Conservation (phyloP, 139 green algal species). For the Tetratostichococcus sp. region DNA sequence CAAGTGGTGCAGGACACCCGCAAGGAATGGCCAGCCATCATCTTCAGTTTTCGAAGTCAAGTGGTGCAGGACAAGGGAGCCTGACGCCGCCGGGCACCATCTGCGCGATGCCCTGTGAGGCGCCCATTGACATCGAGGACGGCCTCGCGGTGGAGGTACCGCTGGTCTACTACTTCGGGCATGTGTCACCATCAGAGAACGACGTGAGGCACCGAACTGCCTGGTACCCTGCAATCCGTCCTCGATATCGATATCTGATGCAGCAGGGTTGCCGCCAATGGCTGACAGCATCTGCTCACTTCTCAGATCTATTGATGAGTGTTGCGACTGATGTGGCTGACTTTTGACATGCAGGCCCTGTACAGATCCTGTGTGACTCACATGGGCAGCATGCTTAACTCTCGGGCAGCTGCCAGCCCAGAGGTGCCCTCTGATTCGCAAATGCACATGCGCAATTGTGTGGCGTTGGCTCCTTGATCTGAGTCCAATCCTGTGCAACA, state of each 20-base stretch:
- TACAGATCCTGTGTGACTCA: slow-evolving; percentile 74
- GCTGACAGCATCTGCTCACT: no score
- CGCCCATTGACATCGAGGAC: slow-evolving; percentile 69
- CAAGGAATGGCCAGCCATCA: no score
- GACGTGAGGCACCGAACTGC: not conserved
- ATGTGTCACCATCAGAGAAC: slow-evolving; percentile 66
- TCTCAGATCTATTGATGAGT: not conserved
- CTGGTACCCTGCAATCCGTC: no score
- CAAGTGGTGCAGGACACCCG: no score
- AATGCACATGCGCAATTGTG: no score
- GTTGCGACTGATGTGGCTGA: not conserved
- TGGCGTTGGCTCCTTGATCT: no score
- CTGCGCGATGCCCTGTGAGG: slow-evolving; percentile 73
- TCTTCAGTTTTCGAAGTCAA: no score
- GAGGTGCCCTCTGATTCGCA: slow-evolving; percentile 4
- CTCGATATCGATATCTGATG: no score
- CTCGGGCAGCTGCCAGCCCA: slow-evolving; percentile 34
- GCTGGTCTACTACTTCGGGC: slow-evolving; percentile 86
- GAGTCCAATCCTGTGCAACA: no score
- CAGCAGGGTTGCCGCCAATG: no score
- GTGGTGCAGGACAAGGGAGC: slow-evolving; percentile 66
- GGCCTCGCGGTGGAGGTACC: slow-evolving; percentile 64
- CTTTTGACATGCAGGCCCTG: slow-evolving; percentile 46
- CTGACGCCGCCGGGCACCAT: slow-evolving; percentile 81
- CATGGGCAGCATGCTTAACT: slow-evolving; percentile 66